These are phyloP conservation scores for Rhizopogon sp. DNA, from an alignment of 768 basidiomycete genomes.

Conservation along the genomic window DNA sequence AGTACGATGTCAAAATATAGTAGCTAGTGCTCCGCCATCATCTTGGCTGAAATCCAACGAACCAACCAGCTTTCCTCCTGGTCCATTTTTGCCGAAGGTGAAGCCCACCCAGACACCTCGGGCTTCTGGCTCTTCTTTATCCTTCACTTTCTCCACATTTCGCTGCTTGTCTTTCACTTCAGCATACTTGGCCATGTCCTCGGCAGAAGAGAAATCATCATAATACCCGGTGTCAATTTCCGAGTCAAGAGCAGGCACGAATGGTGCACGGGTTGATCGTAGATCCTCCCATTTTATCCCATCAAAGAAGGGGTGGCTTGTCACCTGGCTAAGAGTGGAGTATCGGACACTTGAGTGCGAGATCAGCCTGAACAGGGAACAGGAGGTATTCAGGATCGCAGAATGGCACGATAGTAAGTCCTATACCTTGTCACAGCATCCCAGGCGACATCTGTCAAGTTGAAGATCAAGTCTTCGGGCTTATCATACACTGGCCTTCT, in stretches of 20 bases:
- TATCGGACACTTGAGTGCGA: conserved; percentile 81
- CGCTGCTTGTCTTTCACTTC: conserved; percentile 96
- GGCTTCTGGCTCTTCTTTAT: conserved; percentile 70
- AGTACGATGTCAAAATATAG: conserved; percentile 44
- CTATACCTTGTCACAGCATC: conserved; percentile 81
- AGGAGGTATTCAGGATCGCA: conserved; percentile 1
- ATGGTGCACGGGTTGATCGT: conserved; percentile 74
- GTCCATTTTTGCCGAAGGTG: conserved; percentile 86
- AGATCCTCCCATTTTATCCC: conserved; percentile 74
- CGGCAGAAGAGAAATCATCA: conserved; percentile 81
- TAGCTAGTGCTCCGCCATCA: conserved; percentile 46
- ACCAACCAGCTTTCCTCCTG: conserved; percentile 35
- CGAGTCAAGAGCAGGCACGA: conserved; percentile 90
- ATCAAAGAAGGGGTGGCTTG: conserved; percentile 79
- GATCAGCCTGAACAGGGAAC: conserved; percentile 56
- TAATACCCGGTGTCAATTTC: conserved; percentile 96
- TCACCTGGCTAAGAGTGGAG: conserved; percentile 67
- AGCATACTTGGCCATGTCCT: conserved; percentile 98
- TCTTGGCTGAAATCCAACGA: conserved; percentile 34
- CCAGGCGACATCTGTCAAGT: conserved; percentile 91
- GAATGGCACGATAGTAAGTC: background rate
- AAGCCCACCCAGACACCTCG: conserved; percentile 90
- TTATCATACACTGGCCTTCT: conserved; percentile 93
- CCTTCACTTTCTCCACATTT: conserved; percentile 88
- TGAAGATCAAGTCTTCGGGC: conserved; percentile 95